Conservation (phyloP, 1,284 basidiomycete genomes). For the Xanthoconium separans region DNA sequence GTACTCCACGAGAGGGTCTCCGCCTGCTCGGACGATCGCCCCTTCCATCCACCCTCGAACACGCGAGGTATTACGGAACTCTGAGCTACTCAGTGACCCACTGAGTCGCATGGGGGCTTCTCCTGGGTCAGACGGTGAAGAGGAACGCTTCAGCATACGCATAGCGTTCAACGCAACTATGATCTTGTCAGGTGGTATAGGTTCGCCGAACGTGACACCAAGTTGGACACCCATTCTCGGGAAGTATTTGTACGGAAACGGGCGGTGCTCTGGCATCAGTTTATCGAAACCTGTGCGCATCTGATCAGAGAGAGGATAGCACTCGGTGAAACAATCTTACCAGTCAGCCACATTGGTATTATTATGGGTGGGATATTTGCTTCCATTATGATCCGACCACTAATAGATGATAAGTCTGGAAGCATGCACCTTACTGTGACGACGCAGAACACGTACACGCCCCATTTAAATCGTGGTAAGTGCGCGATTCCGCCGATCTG, state of each 20-base stretch:
- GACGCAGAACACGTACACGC: constrained; percentile 63
- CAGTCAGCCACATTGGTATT: constrained; percentile 93
- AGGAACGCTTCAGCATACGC: not conserved
- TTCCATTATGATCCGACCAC: constrained; percentile 86
- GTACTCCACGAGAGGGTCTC: not conserved
- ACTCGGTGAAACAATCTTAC: constrained; percentile 33
- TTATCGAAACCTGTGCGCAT: constrained; percentile 71
- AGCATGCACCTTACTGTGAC: not conserved
- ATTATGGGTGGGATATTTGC: constrained; percentile 71
- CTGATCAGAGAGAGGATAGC: not conserved
- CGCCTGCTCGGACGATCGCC: constrained; percentile 2
- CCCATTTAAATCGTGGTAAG: constrained; percentile 93
- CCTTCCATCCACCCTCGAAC: constrained; percentile 14
- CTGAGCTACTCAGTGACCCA: not conserved
- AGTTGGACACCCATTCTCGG: constrained; percentile 62
- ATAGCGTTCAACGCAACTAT: constrained; percentile 24
- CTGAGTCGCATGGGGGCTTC: not conserved
- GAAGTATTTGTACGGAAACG: constrained; percentile 69
- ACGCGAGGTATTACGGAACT: not conserved
- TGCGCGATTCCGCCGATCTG: constrained; percentile 39
- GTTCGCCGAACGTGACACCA: constrained; percentile 72
- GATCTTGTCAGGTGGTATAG: constrained; percentile 50
- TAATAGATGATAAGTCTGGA: constrained; percentile 29
- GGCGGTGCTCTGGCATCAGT: constrained; percentile 84
- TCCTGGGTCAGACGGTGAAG: not conserved